Conservation (phyloP, 2,329 filamentous ascomycete species). For the Coniella vitis region DNA sequence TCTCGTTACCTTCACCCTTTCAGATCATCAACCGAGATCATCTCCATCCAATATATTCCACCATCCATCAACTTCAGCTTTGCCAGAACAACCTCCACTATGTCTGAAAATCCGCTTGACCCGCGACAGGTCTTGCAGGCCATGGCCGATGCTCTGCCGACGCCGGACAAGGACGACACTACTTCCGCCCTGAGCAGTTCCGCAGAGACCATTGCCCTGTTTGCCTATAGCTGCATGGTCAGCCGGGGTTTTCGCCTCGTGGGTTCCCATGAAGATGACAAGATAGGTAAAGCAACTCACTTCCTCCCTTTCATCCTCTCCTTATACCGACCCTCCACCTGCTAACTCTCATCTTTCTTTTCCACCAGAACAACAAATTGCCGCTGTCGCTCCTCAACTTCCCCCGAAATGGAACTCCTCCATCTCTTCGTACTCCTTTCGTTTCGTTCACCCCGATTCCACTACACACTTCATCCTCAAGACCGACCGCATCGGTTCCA, state of each 20-base stretch:
- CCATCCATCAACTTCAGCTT: neutral
- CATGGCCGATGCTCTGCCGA: slow-evolving; percentile 56
- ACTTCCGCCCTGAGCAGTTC: slow-evolving; percentile 60
- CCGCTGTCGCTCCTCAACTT: slow-evolving; percentile 54
- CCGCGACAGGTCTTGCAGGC: slow-evolving; percentile 41
- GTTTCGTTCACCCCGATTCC: slow-evolving; percentile 80
- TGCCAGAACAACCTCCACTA: no score
- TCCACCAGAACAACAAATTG: slow-evolving; percentile 46
- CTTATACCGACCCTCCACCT: slow-evolving; percentile 7
- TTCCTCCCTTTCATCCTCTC: neutral
- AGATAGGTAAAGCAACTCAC: slow-evolving; percentile 46
- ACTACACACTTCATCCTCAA: slow-evolving; percentile 79
- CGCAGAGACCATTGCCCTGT: slow-evolving; percentile 77
- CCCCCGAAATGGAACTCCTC: slow-evolving; percentile 75
- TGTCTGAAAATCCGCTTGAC: slow-evolving; percentile 31
- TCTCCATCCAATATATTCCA: neutral
- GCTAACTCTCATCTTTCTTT: neutral
- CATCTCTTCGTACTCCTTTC: slow-evolving; percentile 67
- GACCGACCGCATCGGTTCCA: slow-evolving; percentile 72
- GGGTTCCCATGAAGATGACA: slow-evolving; percentile 78
- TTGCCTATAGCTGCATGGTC: slow-evolving; percentile 76
- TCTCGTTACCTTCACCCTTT: no score
- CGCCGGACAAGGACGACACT: slow-evolving; percentile 43
- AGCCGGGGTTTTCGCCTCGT: slow-evolving; percentile 74
- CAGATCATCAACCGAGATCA: neutral